Percentiles rank a stretch among this genome's conserved stretches.
Conservation (phyloP, 2,329 filamentous ascomycete species). For the Fusarium sp. region DNA sequence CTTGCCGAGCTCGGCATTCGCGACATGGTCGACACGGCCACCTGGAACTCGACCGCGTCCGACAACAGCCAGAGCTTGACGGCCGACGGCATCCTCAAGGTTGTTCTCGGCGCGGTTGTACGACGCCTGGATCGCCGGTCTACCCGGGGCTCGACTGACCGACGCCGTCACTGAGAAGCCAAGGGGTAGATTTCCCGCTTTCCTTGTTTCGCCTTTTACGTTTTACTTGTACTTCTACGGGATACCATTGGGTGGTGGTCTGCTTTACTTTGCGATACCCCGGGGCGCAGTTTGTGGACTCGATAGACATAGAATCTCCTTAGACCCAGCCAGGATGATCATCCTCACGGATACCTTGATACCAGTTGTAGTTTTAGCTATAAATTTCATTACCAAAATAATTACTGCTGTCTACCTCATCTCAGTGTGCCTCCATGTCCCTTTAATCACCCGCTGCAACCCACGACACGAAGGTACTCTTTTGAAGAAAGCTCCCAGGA, state of each 20-base stretch:
- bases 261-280: neutral
- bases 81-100: conserved; percentile 83
- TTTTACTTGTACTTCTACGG: neutral
- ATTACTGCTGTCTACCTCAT: too few species aligned
- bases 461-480: too few species aligned
- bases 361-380: too few species aligned
- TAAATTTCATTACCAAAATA: neutral
- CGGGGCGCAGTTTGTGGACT: neutral
- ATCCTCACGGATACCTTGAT: too few species aligned
- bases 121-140: conserved; percentile 55
- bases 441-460: too few species aligned
- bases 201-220: neutral
- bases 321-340: neutral
- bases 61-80: conserved; percentile 65
- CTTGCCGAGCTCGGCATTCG: conserved; percentile 72
- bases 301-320: neutral
- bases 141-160: conserved; percentile 29
- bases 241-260: neutral
- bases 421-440: too few species aligned
- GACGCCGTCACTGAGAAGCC: conserved; percentile 18
- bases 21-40: conserved; percentile 94
- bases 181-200: neutral
- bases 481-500: neutral
- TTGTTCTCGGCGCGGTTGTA: conserved; percentile 84
- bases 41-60: conserved; percentile 72